Conservation (phyloP, 345 rosid genomes). For the Sisymbrium altissimum region DNA sequence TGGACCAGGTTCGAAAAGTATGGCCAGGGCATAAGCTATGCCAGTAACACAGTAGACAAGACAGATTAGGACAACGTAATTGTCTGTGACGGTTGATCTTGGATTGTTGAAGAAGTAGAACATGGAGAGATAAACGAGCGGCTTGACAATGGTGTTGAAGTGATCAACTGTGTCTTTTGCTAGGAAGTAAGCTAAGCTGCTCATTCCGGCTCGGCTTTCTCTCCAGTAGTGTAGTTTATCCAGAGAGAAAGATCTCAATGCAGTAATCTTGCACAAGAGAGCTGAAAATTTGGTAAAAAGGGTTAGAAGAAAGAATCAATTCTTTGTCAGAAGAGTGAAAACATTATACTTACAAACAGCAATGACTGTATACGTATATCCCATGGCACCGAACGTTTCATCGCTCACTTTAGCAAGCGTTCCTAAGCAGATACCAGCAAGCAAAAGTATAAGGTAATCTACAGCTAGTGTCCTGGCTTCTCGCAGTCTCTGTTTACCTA, state of each 20-base stretch:
- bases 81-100: slow-evolving; percentile 68
- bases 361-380: slow-evolving; percentile 91
- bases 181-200: slow-evolving; percentile 87
- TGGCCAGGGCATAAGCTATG: slow-evolving; percentile 79
- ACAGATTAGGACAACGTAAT: slow-evolving; percentile 72
- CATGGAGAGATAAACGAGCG: slow-evolving; percentile 91
- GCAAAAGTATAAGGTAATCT: slow-evolving; percentile 79
- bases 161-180: slow-evolving; percentile 92
- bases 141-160: slow-evolving; percentile 83
- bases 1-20: slow-evolving; percentile 75
- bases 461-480: slow-evolving; percentile 89
- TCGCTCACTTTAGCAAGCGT: slow-evolving; percentile 95
- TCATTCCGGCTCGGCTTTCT: slow-evolving; percentile 94
- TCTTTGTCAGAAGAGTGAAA: not conserved
- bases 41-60: slow-evolving; percentile 96
- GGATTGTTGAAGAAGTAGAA: slow-evolving; percentile 99
- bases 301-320: slow-evolving; percentile 8
- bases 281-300: slow-evolving; percentile 44
- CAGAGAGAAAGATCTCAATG: slow-evolving; percentile 82
- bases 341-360: slow-evolving; percentile 83
- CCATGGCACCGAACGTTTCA: slow-evolving; percentile 90
- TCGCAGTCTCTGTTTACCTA: slow-evolving; percentile 84
- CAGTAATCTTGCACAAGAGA: slow-evolving; percentile 87
- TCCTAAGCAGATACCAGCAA: slow-evolving; percentile 98
- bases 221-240: slow-evolving; percentile 97